Base-by-base conservation (phyloP, 768 basidiomycete species). In the Heimioporus sp. region DNA sequence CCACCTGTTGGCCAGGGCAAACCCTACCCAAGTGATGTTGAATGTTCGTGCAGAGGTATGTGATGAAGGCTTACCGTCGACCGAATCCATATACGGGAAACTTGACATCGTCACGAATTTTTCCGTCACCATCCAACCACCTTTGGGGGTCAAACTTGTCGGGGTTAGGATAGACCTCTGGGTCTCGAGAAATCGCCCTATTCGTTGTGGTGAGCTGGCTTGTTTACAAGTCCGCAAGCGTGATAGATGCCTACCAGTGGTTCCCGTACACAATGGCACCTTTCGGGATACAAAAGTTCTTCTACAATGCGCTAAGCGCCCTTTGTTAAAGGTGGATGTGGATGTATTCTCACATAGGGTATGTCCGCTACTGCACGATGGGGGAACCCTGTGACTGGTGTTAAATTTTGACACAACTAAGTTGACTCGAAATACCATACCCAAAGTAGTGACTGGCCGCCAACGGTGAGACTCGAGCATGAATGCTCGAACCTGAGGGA, bases 311-410 rank as follows among this genome's bases (percentile, higher is more conserved):
- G 21, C 21, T 17, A 3, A 21, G 20, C 6, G 10, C 19, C 3
- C 20, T n/a, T 13, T 12, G 12, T 35, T 16, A 13, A 12, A 40
- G 6, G 13, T 11, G 17, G 17, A 21, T 11, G 21, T 7, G 16
- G 7, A 2, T 5, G 11, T n/a, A 39, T 41, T 63, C 65, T 55
- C 49, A 83, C 82, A 75, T 82, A 88, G 28, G 80, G 62, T 30
- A 90, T 78, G 46, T 88, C 85, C 50, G 78, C 78, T 2, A 79
- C 80, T 2, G 86, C 79, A 42, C 79, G 78, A 55, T 90, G 87
- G 2, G 83, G 73, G 54, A 86, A 83, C 0, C 85, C 85, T 64
- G 46, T 2, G 30, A 45, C 8, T 2, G 13, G 13, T 4, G 7
- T 61, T 37, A 55, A 42, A 30, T 35, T 1, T 12, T 5, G 20